Conservation (phyloP, 176 grass and related monocot genomes). For the Luzula sylvatica region DNA sequence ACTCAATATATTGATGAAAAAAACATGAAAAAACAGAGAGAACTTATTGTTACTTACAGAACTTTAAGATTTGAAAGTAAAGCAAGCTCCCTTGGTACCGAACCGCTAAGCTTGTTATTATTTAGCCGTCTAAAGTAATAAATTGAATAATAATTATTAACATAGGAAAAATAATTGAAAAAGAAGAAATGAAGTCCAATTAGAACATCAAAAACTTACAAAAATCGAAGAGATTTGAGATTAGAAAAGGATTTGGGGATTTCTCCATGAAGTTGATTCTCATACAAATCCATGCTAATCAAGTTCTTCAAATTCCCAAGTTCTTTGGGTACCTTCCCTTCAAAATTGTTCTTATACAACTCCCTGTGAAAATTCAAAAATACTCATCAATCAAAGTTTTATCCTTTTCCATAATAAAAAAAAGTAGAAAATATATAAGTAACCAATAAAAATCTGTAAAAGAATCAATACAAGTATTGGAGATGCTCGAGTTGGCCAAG, state of each 20-base stretch:
- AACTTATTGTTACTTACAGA: constrained; percentile 47
- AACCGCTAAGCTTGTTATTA: constrained; percentile 74
- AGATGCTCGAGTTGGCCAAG: constrained; percentile 71
- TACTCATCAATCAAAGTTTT: constrained; percentile 5
- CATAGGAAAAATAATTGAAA: neutral
- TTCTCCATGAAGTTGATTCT: constrained; percentile 51
- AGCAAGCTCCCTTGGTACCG: constrained; percentile 78
- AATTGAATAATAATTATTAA: neutral
- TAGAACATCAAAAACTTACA: constrained; percentile 40
- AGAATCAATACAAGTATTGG: constrained; percentile 52
- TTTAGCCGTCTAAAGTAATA: constrained; percentile 59
- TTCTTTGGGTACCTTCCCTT: constrained; percentile 60
- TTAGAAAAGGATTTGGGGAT: constrained; percentile 84
- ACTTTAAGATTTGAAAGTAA: constrained; percentile 84
- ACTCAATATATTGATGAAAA: neutral
- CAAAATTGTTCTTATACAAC: constrained; percentile 72
- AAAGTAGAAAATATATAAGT: constrained; percentile 12
- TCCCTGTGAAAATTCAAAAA: constrained; percentile 44
- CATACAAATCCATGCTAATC: constrained; percentile 94
- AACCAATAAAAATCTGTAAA: neutral
- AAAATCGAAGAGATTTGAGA: constrained; percentile 68
- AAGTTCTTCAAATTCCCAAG: constrained; percentile 80
- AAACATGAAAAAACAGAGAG: neutral
- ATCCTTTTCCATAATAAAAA: neutral
- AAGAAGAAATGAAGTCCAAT: neutral